Evolutionary conservation across 768 basidiomycete genomes (phyloP).

Genomic region (Rhodosporidiobolus sp.): DNA sequence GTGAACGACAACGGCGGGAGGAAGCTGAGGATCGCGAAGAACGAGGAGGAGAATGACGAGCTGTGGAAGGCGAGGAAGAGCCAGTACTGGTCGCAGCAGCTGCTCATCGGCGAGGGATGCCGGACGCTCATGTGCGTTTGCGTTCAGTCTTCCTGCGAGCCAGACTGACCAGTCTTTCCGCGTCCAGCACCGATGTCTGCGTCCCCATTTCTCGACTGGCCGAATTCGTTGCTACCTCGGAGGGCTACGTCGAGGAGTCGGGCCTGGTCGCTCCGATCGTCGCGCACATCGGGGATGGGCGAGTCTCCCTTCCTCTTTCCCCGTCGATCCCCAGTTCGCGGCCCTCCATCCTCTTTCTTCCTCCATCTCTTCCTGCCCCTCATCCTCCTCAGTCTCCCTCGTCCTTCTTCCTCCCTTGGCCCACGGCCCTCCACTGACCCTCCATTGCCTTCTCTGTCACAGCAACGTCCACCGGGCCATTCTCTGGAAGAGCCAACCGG

Average conservation of each 20-base stretch:
- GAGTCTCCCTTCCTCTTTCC: too few relatives aligned
- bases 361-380: too few relatives aligned
- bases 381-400: too few relatives aligned
- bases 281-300: conserved; percentile 58
- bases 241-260: conserved; percentile 65
- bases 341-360: too few relatives aligned
- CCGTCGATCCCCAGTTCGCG: too few relatives aligned
- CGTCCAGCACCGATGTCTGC: conserved; percentile 46
- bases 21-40: conserved; percentile 68
- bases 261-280: conserved; percentile 70
- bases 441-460: too few relatives aligned
- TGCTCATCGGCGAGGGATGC: conserved; percentile 84
- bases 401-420: too few relatives aligned
- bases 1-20: conserved; percentile 66
- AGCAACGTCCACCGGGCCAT: conserved; percentile 52
- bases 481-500: conserved; percentile 39
- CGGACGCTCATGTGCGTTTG: conserved; percentile 57
- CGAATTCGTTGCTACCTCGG: conserved; percentile 61
- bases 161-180: too few relatives aligned
- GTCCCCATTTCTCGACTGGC: conserved; percentile 52
- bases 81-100: conserved; percentile 60
- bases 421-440: too few relatives aligned
- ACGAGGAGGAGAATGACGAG: conserved; percentile 81
- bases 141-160: neutral
- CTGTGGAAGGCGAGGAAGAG: conserved; percentile 60